A percentile compares a stretch with the other conserved stretches of the same genome.
Evolutionary conservation across 2,329 filamentous ascomycete species (phyloP).

Genomic region (Albifimbria verrucaria): DNA sequence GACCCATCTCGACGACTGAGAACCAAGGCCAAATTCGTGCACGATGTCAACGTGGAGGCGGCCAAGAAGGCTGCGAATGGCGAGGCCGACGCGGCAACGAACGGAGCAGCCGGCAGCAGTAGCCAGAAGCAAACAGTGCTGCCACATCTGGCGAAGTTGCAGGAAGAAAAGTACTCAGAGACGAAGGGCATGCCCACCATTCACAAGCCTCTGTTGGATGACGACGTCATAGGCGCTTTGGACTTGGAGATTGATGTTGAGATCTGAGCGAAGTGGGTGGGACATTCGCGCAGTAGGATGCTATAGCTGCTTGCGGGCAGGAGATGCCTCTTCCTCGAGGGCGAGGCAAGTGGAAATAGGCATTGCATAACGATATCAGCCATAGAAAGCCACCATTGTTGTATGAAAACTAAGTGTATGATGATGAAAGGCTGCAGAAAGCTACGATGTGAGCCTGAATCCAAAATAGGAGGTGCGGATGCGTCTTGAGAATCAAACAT

Average conservation of each 20-base stretch:
- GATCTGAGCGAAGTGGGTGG: slow-evolving; percentile 47
- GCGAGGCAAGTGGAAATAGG: no score
- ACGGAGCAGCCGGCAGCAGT: slow-evolving; percentile 24
- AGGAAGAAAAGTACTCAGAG: slow-evolving; percentile 49
- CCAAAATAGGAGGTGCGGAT: no score
- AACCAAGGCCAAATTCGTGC: slow-evolving; percentile 65
- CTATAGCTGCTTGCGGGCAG: background rate
- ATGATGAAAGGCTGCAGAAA: no score
- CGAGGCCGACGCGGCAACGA: slow-evolving; percentile 48
- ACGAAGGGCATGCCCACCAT: slow-evolving; percentile 64
- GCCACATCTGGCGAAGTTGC: slow-evolving; percentile 52
- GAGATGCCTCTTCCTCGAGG: no score
- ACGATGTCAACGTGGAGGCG: slow-evolving; percentile 53
- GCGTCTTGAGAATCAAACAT: no score
- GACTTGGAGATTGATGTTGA: slow-evolving; percentile 93
- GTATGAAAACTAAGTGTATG: no score
- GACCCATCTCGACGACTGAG: slow-evolving; percentile 61
- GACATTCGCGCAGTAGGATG: background rate
- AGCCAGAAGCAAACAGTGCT: slow-evolving; percentile 46
- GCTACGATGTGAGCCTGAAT: no score
- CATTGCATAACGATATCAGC: no score
- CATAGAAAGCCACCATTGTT: no score
- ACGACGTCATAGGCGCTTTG: slow-evolving; percentile 86
- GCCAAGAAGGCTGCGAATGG: slow-evolving; percentile 48
- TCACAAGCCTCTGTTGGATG: slow-evolving; percentile 79